These are phyloP conservation scores for Pseudopithomyces maydicus DNA, from an alignment of 2,329 filamentous ascomycete genomes.

Conservation along the genomic window DNA sequence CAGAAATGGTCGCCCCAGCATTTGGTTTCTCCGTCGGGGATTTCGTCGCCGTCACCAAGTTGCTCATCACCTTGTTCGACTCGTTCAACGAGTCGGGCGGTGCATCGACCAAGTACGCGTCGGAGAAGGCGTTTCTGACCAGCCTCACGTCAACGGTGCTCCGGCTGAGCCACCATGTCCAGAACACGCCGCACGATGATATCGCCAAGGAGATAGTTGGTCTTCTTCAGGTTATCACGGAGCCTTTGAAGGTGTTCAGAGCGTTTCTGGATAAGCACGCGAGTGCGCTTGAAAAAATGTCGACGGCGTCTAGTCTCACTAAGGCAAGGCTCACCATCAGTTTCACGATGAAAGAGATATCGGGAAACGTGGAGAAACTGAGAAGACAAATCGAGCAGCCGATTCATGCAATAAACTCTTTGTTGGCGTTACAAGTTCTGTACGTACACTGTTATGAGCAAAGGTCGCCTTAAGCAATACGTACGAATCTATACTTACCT, in stretches of 20 bases:
- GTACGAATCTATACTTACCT: background rate
- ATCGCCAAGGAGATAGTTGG: background rate
- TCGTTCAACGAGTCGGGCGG: conserved; percentile 4
- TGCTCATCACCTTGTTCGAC: background rate
- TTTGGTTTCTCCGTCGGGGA: conserved; percentile 6
- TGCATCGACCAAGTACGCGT: conserved; percentile 1
- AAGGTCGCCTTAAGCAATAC: background rate
- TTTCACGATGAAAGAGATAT: background rate
- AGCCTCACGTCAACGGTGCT: conserved; percentile 3
- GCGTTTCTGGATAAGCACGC: conserved; percentile 3
- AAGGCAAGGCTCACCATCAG: background rate
- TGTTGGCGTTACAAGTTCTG: conserved; percentile 1
- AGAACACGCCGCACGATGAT: background rate
- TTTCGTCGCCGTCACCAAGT: conserved; percentile 2
- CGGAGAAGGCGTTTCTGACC: background rate
- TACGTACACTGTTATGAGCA: background rate
- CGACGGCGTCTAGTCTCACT: background rate
- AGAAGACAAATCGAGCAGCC: conserved; percentile 3
- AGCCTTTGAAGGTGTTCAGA: background rate
- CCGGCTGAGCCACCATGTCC: background rate
- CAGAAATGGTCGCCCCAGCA: background rate
- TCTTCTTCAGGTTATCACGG: background rate
- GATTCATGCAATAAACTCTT: conserved; percentile 3
- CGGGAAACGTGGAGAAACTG: conserved; percentile 6
- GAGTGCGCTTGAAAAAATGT: background rate